phyloP scores from a whole-genome alignment of 495 filamentous ascomycete genomes.

The Copromyces sp. region DNA sequence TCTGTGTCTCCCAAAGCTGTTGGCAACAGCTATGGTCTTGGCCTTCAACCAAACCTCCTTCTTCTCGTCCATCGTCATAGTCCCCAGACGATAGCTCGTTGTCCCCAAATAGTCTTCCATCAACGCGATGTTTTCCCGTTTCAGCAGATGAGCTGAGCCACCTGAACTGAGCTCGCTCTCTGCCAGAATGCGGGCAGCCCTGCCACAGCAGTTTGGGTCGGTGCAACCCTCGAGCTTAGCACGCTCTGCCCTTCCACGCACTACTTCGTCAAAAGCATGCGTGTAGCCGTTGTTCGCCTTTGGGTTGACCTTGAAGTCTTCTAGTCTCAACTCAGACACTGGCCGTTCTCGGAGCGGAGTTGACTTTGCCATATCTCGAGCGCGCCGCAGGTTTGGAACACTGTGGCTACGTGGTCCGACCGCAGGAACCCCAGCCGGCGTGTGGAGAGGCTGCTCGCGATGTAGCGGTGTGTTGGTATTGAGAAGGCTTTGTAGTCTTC shows the following conservation, averaged over 20 bases:
- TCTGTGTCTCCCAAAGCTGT: conserved; percentile 65
- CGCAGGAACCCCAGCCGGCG: not conserved
- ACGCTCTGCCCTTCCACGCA: conserved; percentile 64
- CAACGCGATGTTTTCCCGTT: conserved; percentile 40
- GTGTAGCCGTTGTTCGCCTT: conserved; percentile 58
- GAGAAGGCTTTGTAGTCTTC: conserved; percentile 9
- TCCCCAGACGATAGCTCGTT: conserved; percentile 34
- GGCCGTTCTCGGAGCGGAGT: conserved; percentile 41
- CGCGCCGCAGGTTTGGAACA: not conserved
- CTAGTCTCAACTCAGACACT: conserved; percentile 39
- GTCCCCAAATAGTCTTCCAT: conserved; percentile 61
- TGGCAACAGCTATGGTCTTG: conserved; percentile 53
- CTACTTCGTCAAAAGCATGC: conserved; percentile 64
- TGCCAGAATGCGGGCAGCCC: conserved; percentile 55
- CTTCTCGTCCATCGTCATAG: conserved; percentile 41
- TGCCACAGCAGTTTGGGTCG: conserved; percentile 66
- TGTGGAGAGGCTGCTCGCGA: not conserved
- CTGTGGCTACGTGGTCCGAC: not conserved
- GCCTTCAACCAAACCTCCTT: conserved; percentile 55
- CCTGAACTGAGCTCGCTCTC: conserved; percentile 31
- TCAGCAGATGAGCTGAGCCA: conserved; percentile 16
- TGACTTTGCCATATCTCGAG: conserved; percentile 19
- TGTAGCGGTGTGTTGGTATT: not conserved
- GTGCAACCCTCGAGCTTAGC: conserved; percentile 72
- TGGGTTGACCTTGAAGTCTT: conserved; percentile 82